Conservation (phyloP, 2,329 filamentous ascomycete species). For the Neofusicoccum sp. region DNA sequence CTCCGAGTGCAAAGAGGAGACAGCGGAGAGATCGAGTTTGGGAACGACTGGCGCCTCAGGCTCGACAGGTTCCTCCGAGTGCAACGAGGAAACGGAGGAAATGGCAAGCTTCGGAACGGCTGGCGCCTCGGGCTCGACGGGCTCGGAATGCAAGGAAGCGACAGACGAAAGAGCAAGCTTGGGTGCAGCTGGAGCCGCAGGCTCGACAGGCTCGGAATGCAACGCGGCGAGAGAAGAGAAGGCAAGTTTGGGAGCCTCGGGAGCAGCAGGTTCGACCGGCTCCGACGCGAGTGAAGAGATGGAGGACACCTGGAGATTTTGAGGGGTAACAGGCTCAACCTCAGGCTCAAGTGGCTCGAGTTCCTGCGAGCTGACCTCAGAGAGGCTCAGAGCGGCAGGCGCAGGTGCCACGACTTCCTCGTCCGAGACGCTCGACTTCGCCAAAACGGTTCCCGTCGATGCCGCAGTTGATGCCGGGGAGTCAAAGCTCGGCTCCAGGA, state of each 20-base stretch:
- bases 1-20: conserved; percentile 49
- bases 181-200: conserved; percentile 1
- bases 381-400: conserved; percentile 2
- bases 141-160: conserved; percentile 48
- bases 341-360: conserved; percentile 10
- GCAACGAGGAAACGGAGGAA: conserved; percentile 9
- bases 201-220: conserved; percentile 15
- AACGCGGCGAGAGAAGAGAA: conserved; percentile 15
- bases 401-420: background rate
- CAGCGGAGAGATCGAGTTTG: conserved; percentile 43
- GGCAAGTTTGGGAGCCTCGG: conserved; percentile 4
- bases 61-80: conserved; percentile 27
- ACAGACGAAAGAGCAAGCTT: conserved; percentile 46
- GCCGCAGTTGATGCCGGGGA: conserved; percentile 10
- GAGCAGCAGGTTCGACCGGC: conserved; percentile 4
- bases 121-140: conserved; percentile 16
- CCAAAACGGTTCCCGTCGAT: conserved; percentile 18
- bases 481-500: conserved; percentile 7
- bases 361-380: conserved; percentile 12
- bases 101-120: conserved; percentile 1
- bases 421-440: conserved; percentile 9
- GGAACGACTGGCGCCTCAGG: background rate
- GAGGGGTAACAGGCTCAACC: conserved; percentile 4
- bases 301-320: conserved; percentile 13
- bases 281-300: conserved; percentile 15